Evolutionary conservation across 2,329 filamentous ascomycete species (phyloP).

Genomic region (Trichoderma polysporum): DNA sequence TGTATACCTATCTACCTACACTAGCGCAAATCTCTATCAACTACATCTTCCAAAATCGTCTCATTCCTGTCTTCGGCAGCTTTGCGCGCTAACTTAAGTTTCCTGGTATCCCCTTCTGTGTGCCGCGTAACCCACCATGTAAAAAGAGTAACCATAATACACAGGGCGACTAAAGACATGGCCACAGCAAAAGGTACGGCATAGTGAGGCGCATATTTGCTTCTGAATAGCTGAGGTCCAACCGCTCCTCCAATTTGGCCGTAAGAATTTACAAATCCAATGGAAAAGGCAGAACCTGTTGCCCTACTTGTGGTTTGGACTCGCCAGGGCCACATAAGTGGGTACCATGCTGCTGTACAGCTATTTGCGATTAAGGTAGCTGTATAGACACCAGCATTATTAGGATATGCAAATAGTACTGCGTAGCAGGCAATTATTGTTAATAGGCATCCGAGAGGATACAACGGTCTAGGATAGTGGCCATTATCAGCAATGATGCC

Average conservation of each 20-base stretch:
- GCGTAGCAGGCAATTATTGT: slow-evolving; percentile 46
- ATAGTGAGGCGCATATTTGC: slow-evolving; percentile 47
- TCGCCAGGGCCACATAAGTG: slow-evolving; percentile 53
- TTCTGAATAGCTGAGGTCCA: slow-evolving; percentile 47
- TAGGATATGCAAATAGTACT: slow-evolving; percentile 47
- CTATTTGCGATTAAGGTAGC: slow-evolving; percentile 46
- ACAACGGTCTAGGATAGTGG: slow-evolving; percentile 43
- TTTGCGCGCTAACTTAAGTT: slow-evolving; percentile 42
- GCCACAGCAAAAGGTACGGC: slow-evolving; percentile 43
- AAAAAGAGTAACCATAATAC: slow-evolving; percentile 40
- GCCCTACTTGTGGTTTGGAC: slow-evolving; percentile 47
- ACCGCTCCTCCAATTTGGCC: slow-evolving; percentile 50
- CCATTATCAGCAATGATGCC: slow-evolving; percentile 45
- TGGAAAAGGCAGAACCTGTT: slow-evolving; percentile 50
- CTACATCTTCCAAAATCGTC: slow-evolving; percentile 45
- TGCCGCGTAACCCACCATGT: slow-evolving; percentile 48
- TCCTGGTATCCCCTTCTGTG: slow-evolving; percentile 46
- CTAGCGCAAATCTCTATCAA: slow-evolving; percentile 26
- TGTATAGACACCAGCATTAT: slow-evolving; percentile 46
- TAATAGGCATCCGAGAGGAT: slow-evolving; percentile 43
- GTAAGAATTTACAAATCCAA: slow-evolving; percentile 51
- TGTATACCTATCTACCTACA: too few relatives aligned
- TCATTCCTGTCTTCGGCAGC: slow-evolving; percentile 42
- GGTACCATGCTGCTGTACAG: slow-evolving; percentile 45
- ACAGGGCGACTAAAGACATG: slow-evolving; percentile 46